A percentile compares a stretch with the other conserved stretches of the same genome.
Conservation (phyloP, 768 basidiomycete species). For the Leucogyrophana mollusca region DNA sequence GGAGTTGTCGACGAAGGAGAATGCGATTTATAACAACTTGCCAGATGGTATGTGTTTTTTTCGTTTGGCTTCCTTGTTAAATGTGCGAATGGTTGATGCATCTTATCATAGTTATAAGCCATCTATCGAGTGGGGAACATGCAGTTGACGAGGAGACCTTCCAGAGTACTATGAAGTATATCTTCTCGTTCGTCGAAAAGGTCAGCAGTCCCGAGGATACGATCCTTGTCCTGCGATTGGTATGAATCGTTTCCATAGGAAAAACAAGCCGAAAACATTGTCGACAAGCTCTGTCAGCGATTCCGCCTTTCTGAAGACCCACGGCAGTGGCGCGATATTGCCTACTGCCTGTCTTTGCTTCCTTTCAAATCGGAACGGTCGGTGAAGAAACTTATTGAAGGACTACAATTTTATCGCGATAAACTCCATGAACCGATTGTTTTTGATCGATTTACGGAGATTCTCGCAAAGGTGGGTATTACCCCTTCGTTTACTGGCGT, state of each 20-base stretch:
- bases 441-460: conserved; percentile 81
- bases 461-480: conserved; percentile 73
- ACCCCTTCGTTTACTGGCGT: neutral
- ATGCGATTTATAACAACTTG: conserved; percentile 98
- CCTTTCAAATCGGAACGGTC: conserved; percentile 98
- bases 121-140: conserved; percentile 86
- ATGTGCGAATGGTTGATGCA: too few species aligned
- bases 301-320: conserved; percentile 87
- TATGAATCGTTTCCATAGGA: conserved; percentile 54
- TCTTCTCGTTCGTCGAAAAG: conserved; percentile 97
- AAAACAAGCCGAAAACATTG: conserved; percentile 96
- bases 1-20: conserved; percentile 94
- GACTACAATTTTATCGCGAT: conserved; percentile 89
- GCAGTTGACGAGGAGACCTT: conserved; percentile 92
- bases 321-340: conserved; percentile 97
- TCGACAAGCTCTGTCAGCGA: conserved; percentile 96
- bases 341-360: conserved; percentile 89
- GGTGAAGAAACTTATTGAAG: conserved; percentile 94
- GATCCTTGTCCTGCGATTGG: neutral
- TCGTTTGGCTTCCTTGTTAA: too few species aligned
- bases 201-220: conserved; percentile 34
- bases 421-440: conserved; percentile 90
- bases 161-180: conserved; percentile 90
- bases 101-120: conserved; percentile 91
- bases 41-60: conserved; percentile 70